Conservation (phyloP, 1,284 basidiomycete species). For the Melampsora americana region DNA sequence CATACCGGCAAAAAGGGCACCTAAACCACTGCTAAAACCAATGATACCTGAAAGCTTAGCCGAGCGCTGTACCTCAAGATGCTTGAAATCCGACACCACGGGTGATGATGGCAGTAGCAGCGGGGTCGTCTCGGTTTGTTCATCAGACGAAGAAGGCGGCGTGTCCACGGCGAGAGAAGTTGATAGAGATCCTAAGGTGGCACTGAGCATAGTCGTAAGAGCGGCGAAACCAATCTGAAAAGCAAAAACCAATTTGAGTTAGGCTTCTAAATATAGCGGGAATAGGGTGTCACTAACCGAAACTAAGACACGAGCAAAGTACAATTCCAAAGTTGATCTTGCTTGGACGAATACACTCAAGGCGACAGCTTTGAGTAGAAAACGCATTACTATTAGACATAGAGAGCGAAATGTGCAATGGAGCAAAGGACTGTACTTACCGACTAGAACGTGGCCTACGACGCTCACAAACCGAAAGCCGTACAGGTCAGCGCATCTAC, state of each 20-base stretch:
- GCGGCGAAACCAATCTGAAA: slow-evolving; percentile 25
- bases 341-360: slow-evolving; percentile 18
- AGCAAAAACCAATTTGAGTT: not conserved
- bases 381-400: not conserved
- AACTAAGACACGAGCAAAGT: slow-evolving; percentile 4
- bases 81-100: not conserved
- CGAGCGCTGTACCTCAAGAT: not conserved
- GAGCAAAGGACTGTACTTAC: not conserved
- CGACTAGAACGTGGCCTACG: not conserved
- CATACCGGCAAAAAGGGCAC: slow-evolving; percentile 22
- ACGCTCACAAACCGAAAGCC: slow-evolving; percentile 19
- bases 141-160: not conserved
- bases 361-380: not conserved
- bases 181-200: slow-evolving; percentile 20
- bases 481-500: slow-evolving; percentile 8
- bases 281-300: slow-evolving; percentile 5
- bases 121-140: not conserved
- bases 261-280: not conserved
- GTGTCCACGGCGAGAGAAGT: not conserved
- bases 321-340: not conserved
- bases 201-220: slow-evolving; percentile 24
- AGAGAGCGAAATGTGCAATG: not conserved
- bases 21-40: slow-evolving; percentile 19
- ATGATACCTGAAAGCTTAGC: slow-evolving; percentile 14
- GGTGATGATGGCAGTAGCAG: not conserved